Evolutionary conservation across 2,329 filamentous ascomycete species (phyloP).

Genomic region (Sordariomycetes sp.): DNA sequence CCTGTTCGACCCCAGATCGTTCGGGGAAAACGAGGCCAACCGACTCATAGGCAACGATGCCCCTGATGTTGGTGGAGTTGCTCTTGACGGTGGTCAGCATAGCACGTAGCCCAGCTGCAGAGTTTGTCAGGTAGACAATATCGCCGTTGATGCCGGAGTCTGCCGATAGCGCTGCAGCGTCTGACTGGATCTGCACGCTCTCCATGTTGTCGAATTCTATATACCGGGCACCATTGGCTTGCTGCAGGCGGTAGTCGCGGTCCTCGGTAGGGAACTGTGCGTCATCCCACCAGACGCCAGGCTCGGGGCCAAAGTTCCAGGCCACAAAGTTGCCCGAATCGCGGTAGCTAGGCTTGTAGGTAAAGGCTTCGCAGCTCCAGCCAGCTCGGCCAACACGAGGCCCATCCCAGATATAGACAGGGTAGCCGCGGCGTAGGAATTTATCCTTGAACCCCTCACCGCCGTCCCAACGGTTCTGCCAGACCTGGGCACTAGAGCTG

Average conservation of each 20-base stretch:
- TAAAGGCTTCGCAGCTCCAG: conserved; percentile 20
- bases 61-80: conserved; percentile 23
- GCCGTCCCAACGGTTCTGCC: conserved; percentile 25
- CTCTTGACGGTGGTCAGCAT: conserved; percentile 20
- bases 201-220: conserved; percentile 20
- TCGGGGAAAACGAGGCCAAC: conserved; percentile 16
- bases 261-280: conserved; percentile 21
- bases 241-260: conserved; percentile 18
- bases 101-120: conserved; percentile 21
- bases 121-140: conserved; percentile 23
- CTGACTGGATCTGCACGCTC: conserved; percentile 19
- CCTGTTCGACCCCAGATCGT: conserved; percentile 6
- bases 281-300: conserved; percentile 18
- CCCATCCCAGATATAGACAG: conserved; percentile 26
- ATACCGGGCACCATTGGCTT: conserved; percentile 20
- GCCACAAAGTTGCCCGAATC: conserved; percentile 22
- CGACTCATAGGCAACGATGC: conserved; percentile 19
- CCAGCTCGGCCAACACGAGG: conserved; percentile 23
- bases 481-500: conserved; percentile 23
- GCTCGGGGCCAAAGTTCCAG: conserved; percentile 23
- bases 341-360: conserved; percentile 18
- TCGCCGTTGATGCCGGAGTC: conserved; percentile 15
- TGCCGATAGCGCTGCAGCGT: conserved; percentile 15
- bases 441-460: conserved; percentile 26
- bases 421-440: conserved; percentile 23